Conservation (phyloP, 805 yeast genomes). For the Hanseniaspora lindneri region DNA sequence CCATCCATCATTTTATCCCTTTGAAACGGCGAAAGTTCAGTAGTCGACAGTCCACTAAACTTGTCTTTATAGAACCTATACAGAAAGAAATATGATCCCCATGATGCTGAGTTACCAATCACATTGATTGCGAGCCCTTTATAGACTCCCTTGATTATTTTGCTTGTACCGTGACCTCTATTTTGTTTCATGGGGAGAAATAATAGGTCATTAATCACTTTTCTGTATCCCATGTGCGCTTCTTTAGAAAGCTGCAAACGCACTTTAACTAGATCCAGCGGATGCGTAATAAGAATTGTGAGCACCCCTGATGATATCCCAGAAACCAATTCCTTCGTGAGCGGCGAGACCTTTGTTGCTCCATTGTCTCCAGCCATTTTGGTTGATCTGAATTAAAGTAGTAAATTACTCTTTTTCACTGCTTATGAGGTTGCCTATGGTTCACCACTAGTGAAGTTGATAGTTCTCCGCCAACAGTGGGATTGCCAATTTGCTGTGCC, state of each 20-base stretch:
- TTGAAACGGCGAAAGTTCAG: slow-evolving; percentile 14
- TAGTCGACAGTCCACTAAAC: neutral
- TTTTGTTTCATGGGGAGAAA: slow-evolving; percentile 16
- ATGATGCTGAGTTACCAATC: slow-evolving; percentile 71
- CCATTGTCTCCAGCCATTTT: neutral
- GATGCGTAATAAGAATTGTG: slow-evolving; percentile 76
- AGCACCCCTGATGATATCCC: slow-evolving; percentile 73
- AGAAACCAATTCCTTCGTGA: slow-evolving; percentile 44
- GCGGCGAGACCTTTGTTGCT: neutral
- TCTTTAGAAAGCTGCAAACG: slow-evolving; percentile 56
- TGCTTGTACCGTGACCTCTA: neutral
- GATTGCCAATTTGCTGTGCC: too few relatives aligned
- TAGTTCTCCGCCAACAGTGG: too few relatives aligned
- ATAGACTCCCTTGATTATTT: slow-evolving; percentile 34
- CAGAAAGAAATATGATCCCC: slow-evolving; percentile 78
- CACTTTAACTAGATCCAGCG: slow-evolving; percentile 74
- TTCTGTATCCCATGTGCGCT: slow-evolving; percentile 25
- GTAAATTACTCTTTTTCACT: too few relatives aligned
- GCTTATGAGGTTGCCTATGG: too few relatives aligned
- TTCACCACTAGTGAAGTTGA: too few relatives aligned
- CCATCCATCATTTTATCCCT: slow-evolving; percentile 33
- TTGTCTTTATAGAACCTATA: slow-evolving; percentile 35
- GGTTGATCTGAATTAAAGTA: neutral
- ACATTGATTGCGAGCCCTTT: slow-evolving; percentile 74
- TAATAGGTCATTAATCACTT: slow-evolving; percentile 23